Conservation (phyloP, 495 filamentous ascomycete species). For the Penicillium maclennaniae region DNA sequence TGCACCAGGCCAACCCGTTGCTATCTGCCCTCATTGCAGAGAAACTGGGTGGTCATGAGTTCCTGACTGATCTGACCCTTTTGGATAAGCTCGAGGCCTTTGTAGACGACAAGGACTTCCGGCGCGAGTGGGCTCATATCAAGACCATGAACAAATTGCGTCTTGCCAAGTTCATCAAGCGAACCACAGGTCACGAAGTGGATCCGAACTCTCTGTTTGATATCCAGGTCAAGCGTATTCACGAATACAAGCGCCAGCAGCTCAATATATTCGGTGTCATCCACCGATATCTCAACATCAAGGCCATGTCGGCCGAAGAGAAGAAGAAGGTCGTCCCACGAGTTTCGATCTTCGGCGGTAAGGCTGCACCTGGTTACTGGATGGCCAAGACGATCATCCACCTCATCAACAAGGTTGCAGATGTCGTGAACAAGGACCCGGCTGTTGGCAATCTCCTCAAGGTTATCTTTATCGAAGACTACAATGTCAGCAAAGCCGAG, state of each 20-base stretch:
- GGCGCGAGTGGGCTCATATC: constrained; percentile 87
- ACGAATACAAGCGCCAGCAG: constrained; percentile 99
- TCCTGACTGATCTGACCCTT: constrained; percentile 81
- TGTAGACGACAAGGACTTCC: constrained; percentile 82
- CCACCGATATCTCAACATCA: constrained; percentile 87
- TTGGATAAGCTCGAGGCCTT: constrained; percentile 77
- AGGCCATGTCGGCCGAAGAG: constrained; percentile 76
- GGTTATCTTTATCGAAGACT: constrained; percentile 95
- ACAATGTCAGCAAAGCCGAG: constrained; percentile 99
- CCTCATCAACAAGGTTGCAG: constrained; percentile 86
- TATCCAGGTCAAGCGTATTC: constrained; percentile 97
- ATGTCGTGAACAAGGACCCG: constrained; percentile 86
- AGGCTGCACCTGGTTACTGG: constrained; percentile 98
- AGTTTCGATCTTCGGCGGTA: constrained; percentile 95
- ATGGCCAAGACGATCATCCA: constrained; percentile 99
- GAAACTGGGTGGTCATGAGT: constrained; percentile 77
- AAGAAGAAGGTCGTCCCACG: constrained; percentile 86
- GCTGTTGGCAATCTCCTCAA: constrained; percentile 93
- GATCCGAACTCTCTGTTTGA: constrained; percentile 90
- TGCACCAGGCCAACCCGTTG: constrained; percentile 94
- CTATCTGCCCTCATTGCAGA: constrained; percentile 88
- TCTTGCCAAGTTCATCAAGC: constrained; percentile 86
- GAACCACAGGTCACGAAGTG: constrained; percentile 70
- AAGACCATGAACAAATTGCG: constrained; percentile 76
- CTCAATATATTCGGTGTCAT: constrained; percentile 99